These are phyloP conservation scores for Carnegiea gigantea DNA, from an alignment of 179 eudicot species.

Conservation along the genomic window DNA sequence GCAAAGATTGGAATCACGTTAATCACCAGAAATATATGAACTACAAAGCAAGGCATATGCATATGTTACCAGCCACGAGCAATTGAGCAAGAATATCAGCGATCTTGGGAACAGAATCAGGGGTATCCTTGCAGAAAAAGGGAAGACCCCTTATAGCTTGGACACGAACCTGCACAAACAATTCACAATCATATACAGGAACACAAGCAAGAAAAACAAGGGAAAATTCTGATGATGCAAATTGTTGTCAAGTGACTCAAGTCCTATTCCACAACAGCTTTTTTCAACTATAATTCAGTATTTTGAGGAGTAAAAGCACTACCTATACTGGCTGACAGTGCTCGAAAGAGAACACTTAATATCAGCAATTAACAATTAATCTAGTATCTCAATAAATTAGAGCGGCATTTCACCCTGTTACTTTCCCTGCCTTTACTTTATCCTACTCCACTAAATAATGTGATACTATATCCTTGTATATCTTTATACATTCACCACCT, in stretches of 20 bases:
- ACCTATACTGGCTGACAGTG: not conserved
- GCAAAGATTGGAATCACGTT: not conserved
- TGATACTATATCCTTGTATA: not conserved
- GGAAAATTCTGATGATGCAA: not conserved
- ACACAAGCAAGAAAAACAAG: not conserved
- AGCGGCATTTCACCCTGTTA: not conserved
- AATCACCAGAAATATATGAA: not conserved
- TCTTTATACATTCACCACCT: not conserved
- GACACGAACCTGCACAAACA: conserved; percentile 67
- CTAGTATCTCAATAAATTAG: not conserved
- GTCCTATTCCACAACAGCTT: not conserved
- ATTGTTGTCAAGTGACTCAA: no score
- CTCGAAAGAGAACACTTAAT: not conserved
- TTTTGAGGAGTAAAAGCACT: not conserved
- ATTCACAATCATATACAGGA: conserved; percentile 6
- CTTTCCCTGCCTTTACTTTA: not conserved
- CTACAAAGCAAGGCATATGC: not conserved
- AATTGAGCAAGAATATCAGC: conserved; percentile 92
- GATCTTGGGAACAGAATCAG: conserved; percentile 82
- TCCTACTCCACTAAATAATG: not conserved
- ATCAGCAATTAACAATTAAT: not conserved
- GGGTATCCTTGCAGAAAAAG: conserved; percentile 93
- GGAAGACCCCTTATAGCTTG: conserved; percentile 99
- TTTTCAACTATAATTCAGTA: not conserved
- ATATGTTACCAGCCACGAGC: conserved; percentile 80